Conservation (phyloP, 306 rosid genomes). For the Geum urbanum region DNA sequence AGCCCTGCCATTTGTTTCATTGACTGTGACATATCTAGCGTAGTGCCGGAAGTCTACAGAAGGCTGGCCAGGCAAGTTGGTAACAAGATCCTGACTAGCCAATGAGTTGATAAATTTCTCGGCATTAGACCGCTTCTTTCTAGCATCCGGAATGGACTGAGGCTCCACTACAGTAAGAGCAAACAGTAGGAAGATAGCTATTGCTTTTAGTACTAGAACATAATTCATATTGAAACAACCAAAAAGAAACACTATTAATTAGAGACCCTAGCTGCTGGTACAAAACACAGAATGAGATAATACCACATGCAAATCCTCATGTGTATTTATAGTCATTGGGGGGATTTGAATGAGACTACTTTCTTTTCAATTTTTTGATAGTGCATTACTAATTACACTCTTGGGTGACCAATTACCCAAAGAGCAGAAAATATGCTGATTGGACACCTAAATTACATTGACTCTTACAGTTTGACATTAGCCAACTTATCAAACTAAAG, state of each 20-base stretch:
- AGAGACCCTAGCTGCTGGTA: slow-evolving; percentile 17
- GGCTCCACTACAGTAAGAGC: slow-evolving; percentile 33
- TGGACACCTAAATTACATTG: neutral
- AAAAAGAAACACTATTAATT: slow-evolving; percentile 8
- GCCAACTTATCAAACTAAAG: neutral
- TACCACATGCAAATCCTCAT: slow-evolving; percentile 20
- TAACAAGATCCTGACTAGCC: slow-evolving; percentile 48
- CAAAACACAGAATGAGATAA: slow-evolving; percentile 23
- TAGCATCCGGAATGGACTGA: slow-evolving; percentile 34
- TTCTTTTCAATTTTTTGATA: neutral
- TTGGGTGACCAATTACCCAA: neutral
- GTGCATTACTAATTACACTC: slow-evolving; percentile 3
- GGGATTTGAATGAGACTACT: neutral
- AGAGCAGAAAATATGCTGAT: neutral
- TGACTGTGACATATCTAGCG: slow-evolving; percentile 65
- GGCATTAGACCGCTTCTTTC: slow-evolving; percentile 33
- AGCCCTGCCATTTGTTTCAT: slow-evolving; percentile 51
- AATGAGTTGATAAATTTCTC: slow-evolving; percentile 26
- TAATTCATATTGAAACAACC: slow-evolving; percentile 34
- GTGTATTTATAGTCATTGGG: slow-evolving; percentile 47
- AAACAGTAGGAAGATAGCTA: slow-evolving; percentile 15
- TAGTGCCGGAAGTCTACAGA: slow-evolving; percentile 57
- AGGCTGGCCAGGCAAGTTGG: slow-evolving; percentile 76
- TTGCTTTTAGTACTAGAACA: slow-evolving; percentile 20
- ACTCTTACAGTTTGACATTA: neutral